A percentile compares a stretch with the other conserved stretches of the same genome.
phyloP scores from a whole-genome alignment of 352 stramenopile genomes.

The Thalassiosira livingstoniorum region DNA sequence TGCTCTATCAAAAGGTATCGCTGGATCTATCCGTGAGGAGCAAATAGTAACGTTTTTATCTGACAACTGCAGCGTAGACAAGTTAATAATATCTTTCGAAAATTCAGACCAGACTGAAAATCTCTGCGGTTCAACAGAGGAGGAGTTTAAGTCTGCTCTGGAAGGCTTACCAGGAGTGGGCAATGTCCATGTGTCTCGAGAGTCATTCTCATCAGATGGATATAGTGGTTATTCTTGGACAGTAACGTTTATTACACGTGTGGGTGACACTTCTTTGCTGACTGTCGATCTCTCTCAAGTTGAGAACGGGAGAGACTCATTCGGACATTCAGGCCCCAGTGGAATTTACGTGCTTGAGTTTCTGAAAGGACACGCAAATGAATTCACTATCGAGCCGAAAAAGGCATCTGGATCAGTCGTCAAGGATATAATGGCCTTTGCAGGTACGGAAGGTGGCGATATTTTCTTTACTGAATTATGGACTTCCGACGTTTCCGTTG shows the following conservation, averaged over 20 bases:
- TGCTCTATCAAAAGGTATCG: constrained; percentile 90
- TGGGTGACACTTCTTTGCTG: constrained; percentile 88
- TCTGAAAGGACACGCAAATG: constrained; percentile 92
- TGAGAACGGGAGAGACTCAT: constrained; percentile 59
- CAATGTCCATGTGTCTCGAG: constrained; percentile 65
- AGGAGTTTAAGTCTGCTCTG: constrained; percentile 59
- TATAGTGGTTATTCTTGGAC: constrained; percentile 65
- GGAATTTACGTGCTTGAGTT: constrained; percentile 88
- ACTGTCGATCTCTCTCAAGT: constrained; percentile 51
- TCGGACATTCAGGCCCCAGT: constrained; percentile 64
- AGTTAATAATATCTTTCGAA: constrained; percentile 57
- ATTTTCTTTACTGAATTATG: constrained; percentile 96
- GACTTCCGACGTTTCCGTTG: constrained; percentile 82
- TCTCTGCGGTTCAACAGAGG: constrained; percentile 56
- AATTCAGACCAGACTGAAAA: constrained; percentile 56
- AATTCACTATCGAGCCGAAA: constrained; percentile 94
- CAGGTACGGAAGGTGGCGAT: constrained; percentile 90
- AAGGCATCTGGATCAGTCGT: constrained; percentile 92
- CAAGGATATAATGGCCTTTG: constrained; percentile 87
- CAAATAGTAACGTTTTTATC: constrained; percentile 88
- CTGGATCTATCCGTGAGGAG: constrained; percentile 94
- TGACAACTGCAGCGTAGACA: constrained; percentile 51
- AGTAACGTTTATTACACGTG: constrained; percentile 89
- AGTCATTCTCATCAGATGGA: constrained; percentile 42
- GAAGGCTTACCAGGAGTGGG: constrained; percentile 45